Evolutionary conservation across 169 alveolate species (phyloP), one percentile per base, ranked within the genome.

Genomic region (Eimeria maxima): DNA sequence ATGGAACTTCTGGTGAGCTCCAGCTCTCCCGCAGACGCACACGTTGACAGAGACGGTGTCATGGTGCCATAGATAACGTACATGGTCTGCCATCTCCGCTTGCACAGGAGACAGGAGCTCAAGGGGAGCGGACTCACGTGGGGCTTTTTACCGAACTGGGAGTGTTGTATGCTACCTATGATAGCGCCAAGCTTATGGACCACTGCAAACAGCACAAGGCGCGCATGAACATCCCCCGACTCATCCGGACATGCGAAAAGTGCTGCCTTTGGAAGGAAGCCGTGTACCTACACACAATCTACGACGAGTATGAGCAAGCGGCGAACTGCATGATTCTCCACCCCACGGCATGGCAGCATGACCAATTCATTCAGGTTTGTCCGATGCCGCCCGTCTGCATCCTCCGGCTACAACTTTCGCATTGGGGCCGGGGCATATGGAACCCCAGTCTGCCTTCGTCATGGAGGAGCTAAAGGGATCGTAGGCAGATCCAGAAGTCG

Each of bases 141-240:
- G 97, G 98, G 44, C 98, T 99, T 74, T 99, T 98, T 97, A 99
- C 99, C 45, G 99, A 99, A 98, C 98, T 99, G 84, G 99, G 99
- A 84, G 99, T 99, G 55, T 97, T 99, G 73, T 99, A 99, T 97
- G 99, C 99, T 94, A 99, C 99, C 97, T 99, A 99, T 97, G 97
- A 98, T 96, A 99, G 99, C 89, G 99, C 99, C 94, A 99, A 98
- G 98, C 98, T 99, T 94, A 98, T 99, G 99, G 99, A 99, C 95
- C 99, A 99, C 97, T 97, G 99, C 97, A 97, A 95, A 88, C 95
- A 94, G 95, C 95, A 96, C 97, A 93, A 95, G 73, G 87, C 73
- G 67, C 97, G 97, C 92, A 76, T 98, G 96, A 99, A 99, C 96
- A 99, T 99, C 44, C 99, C 99, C 20, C 99, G 99, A 97, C 98